phyloP scores from a whole-genome alignment of 202 grass and related monocot genomes.

The Zizania palustris region DNA sequence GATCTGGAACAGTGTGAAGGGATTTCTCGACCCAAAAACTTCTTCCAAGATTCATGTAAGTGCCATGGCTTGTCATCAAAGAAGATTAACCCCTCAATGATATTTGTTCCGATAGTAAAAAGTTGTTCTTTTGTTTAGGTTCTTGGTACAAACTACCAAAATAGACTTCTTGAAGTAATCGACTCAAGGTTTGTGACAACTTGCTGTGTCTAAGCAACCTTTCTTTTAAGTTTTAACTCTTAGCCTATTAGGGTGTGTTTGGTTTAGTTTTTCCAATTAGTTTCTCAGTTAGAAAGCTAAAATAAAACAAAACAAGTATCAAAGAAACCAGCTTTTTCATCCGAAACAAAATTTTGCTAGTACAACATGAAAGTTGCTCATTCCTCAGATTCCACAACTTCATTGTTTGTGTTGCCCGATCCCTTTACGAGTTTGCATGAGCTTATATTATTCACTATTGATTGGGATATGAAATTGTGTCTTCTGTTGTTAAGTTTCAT shows the following conservation, averaged over 20 bases:
- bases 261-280: no score
- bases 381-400: no score
- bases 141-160: slow-evolving; percentile 76
- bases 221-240: background rate
- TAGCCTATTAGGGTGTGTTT: background rate
- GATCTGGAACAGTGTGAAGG: slow-evolving; percentile 87
- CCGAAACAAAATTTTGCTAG: no score
- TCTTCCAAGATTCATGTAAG: slow-evolving; percentile 91
- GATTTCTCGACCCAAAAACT: slow-evolving; percentile 89
- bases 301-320: no score
- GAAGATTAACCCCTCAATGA: background rate
- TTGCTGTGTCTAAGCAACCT: background rate
- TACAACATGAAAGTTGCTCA: no score
- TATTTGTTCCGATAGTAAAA: background rate
- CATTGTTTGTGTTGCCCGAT: no score
- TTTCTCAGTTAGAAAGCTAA: no score
- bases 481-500: no score
- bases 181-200: slow-evolving; percentile 54
- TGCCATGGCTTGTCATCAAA: slow-evolving; percentile 21
- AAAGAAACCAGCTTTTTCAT: no score
- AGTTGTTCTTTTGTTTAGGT: slow-evolving; percentile 54
- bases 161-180: slow-evolving; percentile 74
- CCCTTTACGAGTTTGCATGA: no score
- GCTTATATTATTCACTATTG: no score
- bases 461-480: no score